Evolutionary conservation across 2,329 filamentous ascomycete species (phyloP), one percentile per base, ranked within the genome.

Genomic region (Xylaria sp.): DNA sequence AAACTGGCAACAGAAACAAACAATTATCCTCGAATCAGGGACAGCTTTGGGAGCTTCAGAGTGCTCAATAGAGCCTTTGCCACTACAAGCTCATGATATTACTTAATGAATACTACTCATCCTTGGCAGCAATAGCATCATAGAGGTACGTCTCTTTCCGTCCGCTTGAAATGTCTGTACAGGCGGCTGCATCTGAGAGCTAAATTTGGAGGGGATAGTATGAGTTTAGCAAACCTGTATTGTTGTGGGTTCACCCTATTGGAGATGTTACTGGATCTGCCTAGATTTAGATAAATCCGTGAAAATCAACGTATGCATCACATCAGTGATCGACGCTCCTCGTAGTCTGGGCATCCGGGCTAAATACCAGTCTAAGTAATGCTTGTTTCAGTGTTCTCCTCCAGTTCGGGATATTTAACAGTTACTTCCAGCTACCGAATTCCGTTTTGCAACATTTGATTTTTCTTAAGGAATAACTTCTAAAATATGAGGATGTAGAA

Each of bases 11-110:
- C 28, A 56, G 42, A 59, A 51, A 51, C 33, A 60, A 59, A 62
- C 31, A 65, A 67, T 70, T 67, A 70, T 70, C 68, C 68, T 70
- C 68, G 68, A 70, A 70, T 70, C 65, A 68, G 58, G 36, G 13
- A 6, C 44, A 44, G n/a, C 46, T 53, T 51, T 59, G 53, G 46
- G 31, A 59, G 42, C 17, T 20, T 44, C 28, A 17, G 3, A 36
- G 31, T 38, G 4, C 26, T 26, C 36, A 17, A n/a, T 26, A 33
- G 23, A 58, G 23, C 15, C 23, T 60, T n/a, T n/a, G 20, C 33
- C 28, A 46, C 23, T 36, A 48, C n/a, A 15, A 48, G 17, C 11
- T 11, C 38, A 36, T 54, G 17, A 38, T 31, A 63, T 66, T 63
- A 56, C 63, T 31, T 66, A 57, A 66, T 11, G 33, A 33, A 56